Evolutionary conservation across 805 yeast species (phyloP).

Genomic region (Candida tallmaniae): DNA sequence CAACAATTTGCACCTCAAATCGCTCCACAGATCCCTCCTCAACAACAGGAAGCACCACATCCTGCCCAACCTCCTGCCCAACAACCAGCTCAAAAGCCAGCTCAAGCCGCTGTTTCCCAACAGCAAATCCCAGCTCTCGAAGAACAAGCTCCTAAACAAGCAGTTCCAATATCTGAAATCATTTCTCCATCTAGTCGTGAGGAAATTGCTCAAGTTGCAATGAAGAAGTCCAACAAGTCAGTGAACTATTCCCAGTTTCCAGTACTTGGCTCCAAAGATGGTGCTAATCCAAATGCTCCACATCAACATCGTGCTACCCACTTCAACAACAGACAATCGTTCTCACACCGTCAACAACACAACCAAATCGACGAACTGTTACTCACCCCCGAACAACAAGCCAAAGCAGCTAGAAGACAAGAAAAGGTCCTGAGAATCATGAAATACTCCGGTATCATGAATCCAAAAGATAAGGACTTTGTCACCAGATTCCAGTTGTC

Average conservation of each 20-base stretch:
- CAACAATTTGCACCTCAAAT: constrained; percentile 7
- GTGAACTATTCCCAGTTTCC: constrained; percentile 49
- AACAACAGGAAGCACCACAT: constrained; percentile 7
- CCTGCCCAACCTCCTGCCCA: constrained; percentile 5
- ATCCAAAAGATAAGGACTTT: constrained; percentile 93
- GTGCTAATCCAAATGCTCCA: constrained; percentile 13
- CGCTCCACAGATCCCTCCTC: constrained; percentile 9
- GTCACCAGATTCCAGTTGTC: constrained; percentile 92
- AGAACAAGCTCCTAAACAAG: constrained; percentile 1
- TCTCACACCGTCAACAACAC: constrained; percentile 1
- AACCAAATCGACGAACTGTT: constrained; percentile 21
- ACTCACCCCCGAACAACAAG: constrained; percentile 69
- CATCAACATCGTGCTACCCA: constrained; percentile 15
- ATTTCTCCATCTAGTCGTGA: constrained; percentile 8
- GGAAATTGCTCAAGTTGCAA: constrained; percentile 9
- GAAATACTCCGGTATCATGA: constrained; percentile 90
- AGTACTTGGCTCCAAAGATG: constrained; percentile 46
- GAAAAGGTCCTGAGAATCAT: constrained; percentile 71
- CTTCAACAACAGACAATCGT: constrained; percentile 7
- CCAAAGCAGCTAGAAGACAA: constrained; percentile 60
- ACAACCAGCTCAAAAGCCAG: constrained; percentile 2
- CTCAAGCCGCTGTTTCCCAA: constrained; percentile 1
- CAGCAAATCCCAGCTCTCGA: constrained; percentile 2
- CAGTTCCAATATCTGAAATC: constrained; percentile 11
- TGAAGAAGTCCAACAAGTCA: constrained; percentile 7